A percentile compares a stretch with the other conserved stretches of the same genome.
phyloP scores from a whole-genome alignment of 768 basidiomycete species.

The Steccherinum ochraceum region DNA sequence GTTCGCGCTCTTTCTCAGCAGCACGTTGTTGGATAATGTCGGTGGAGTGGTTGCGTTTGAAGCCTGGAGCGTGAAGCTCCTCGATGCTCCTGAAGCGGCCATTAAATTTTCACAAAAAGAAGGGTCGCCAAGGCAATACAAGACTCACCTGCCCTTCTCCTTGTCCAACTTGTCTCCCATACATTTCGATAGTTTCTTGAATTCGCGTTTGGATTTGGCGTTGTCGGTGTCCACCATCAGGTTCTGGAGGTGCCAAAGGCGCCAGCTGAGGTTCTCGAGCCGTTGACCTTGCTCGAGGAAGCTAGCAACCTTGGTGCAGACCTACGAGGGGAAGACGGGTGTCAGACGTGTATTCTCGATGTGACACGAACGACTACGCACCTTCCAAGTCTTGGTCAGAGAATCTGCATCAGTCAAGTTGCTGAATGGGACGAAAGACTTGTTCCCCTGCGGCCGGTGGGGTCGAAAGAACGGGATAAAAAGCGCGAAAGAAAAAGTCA shows the following conservation, averaged over 20 bases:
- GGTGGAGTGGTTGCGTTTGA: constrained; percentile 70
- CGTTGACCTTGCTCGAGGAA: constrained; percentile 88
- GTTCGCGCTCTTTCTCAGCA: constrained; percentile 72
- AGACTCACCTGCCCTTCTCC: constrained; percentile 79
- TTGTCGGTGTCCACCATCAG: constrained; percentile 90
- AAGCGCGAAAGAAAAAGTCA: constrained; percentile 10
- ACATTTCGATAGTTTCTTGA: constrained; percentile 80
- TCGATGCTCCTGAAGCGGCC: constrained; percentile 63
- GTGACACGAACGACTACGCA: constrained; percentile 24
- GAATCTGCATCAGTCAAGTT: constrained; percentile 82
- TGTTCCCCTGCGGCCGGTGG: constrained; percentile 70
- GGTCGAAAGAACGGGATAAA: not conserved
- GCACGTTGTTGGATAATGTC: constrained; percentile 80
- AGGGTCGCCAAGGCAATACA: constrained; percentile 2
- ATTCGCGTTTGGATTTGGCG: constrained; percentile 82
- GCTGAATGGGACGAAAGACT: constrained; percentile 90
- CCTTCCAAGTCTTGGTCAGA: constrained; percentile 90
- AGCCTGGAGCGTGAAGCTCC: constrained; percentile 80
- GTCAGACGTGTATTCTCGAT: not conserved
- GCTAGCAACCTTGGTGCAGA: constrained; percentile 86
- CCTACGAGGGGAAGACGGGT: constrained; percentile 35
- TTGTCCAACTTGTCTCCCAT: constrained; percentile 93
- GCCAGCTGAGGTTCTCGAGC: constrained; percentile 89
- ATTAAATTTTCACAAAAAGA: not conserved
- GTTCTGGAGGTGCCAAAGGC: constrained; percentile 88